Evolutionary conservation across 176 grass and related monocot species (phyloP), one percentile per base, ranked within the genome.

Genomic region (Ampelocalamus luodianensis): DNA sequence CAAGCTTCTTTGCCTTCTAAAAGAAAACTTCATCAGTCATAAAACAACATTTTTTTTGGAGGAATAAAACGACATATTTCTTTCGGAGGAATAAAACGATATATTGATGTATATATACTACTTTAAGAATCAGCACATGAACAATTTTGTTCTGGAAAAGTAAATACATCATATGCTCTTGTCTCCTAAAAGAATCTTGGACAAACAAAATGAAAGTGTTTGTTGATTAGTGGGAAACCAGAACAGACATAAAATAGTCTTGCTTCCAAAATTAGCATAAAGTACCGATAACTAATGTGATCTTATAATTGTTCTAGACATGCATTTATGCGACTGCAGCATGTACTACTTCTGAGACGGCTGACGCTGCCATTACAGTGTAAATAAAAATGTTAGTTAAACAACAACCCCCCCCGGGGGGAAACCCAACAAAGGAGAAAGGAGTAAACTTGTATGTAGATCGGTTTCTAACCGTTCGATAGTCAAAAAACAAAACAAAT

Each of bases 211-310:
- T 55, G 24, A 15, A 7, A 8, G 22, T 68, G n/a, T 10, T 68
- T 85, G 36, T 22, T 55, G 36, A 76, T 76, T 29, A 56, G 60
- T 42, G 48, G 73, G 46, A 77, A 77, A 85, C n/a, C 67, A 68
- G 12, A 76, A 20, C 16, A 20, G 14, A 26, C 49, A 77, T 68
- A 77, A 53, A 76, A 68, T 55, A 66, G 24, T 51, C 36, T 77
- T 68, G 36, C 82, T 77, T 85, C 49, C 62, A 68, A 77, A 84
- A 67, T 76, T 48, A 77, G 49, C 34, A 76, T 18, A 56, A 81
- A 45, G 0, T 65, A 62, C 59, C 59, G 10, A 62, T 0, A 62
- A 12, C 34, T 71, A 71, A 53, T 55, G 44, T n/a, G n/a, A n/a
- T 74, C 58, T 53, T 67, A 44, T 13, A 46, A 37, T 58, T 32